Base-by-base conservation (phyloP, 1,139 yeast genomes). In the Suhomyces bribrorum region DNA sequence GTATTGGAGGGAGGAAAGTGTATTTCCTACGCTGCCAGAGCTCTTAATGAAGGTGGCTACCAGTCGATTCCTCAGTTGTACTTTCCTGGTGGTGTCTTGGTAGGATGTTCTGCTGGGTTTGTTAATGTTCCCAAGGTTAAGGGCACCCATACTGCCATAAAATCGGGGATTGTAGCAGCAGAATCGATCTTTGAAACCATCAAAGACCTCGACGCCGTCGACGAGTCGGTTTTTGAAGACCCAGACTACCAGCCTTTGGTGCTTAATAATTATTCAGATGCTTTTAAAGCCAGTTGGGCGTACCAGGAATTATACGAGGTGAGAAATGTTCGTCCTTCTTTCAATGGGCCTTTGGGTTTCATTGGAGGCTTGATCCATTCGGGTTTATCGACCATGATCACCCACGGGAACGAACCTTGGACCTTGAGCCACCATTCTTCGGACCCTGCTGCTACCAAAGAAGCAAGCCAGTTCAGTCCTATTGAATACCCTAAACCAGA, bases 61-160 rank as follows among this genome's bases (percentile, higher is more conserved):
- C 98, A 92, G 66, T 82, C 95, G 25, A 84, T 92, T 37, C 98
- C 98, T 11, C 78, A 83, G 57, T 73, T 92, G 45, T 70, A 82
- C 47, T 92, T 92, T 76, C 97, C 97, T 5, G 98, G 98, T 38
- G 98, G 98, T 38, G 82, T 89, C 5, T 68, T 92, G 18, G 92
- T 92, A 29, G 98, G 98, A 23, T 94, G 96, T 46, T 70, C 94
- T 37, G 98, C 98, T 7, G 98, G 98, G 1, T 90, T 92, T 61
- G 78, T 92, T 75, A 92, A 92, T 59, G 97, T 92, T 31, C 97
- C 98, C 31, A 92, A 92, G 61, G 86, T 92, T 55, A 92, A 92
- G 66, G 98, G 98, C n/a, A 84, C 97, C 0, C 98, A 92, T 59
- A 90, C 97, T 0, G 97, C 98, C 3, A 86, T 92, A 79, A 92